phyloP scores from a whole-genome alignment of 208 protist genomes.

The Polymyxa betae region DNA sequence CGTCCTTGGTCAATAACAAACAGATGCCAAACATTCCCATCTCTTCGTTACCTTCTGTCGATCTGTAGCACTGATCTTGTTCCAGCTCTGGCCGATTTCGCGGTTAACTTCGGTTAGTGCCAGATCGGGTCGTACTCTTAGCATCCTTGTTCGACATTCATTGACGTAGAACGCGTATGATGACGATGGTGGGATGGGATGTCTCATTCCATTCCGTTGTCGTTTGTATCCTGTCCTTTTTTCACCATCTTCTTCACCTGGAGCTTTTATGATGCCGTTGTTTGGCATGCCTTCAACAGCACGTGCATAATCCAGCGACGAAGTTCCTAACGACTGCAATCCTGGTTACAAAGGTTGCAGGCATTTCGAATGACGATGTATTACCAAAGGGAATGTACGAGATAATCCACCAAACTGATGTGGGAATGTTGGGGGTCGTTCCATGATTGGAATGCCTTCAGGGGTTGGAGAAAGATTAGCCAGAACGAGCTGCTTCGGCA shows the following conservation, averaged over 20 bases:
- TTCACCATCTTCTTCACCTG: constrained; percentile 26
- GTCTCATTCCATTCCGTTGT: background rate
- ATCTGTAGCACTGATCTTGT: background rate
- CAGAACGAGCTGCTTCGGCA: background rate
- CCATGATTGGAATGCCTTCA: background rate
- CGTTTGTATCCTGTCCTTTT: background rate
- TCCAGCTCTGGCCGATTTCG: background rate
- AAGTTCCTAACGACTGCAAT: background rate
- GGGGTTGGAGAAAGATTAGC: background rate
- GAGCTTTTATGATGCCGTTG: no score
- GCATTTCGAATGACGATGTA: background rate
- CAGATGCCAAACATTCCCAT: no score
- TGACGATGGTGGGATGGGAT: background rate
- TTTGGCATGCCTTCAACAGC: constrained; percentile 1
- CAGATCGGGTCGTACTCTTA: constrained; percentile 17
- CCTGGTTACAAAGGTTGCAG: background rate
- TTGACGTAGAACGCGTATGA: constrained; percentile 47
- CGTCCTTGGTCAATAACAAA: no score
- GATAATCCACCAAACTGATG: constrained; percentile 14
- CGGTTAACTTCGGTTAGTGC: background rate
- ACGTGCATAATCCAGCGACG: constrained; percentile 31
- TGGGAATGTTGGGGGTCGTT: constrained; percentile 13
- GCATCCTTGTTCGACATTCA: constrained; percentile 19
- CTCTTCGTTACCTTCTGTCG: constrained; percentile 1
- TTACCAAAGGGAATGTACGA: constrained; percentile 6